Base-by-base conservation (phyloP, 768 basidiomycete species). In the Auriscalpium microsporum region DNA sequence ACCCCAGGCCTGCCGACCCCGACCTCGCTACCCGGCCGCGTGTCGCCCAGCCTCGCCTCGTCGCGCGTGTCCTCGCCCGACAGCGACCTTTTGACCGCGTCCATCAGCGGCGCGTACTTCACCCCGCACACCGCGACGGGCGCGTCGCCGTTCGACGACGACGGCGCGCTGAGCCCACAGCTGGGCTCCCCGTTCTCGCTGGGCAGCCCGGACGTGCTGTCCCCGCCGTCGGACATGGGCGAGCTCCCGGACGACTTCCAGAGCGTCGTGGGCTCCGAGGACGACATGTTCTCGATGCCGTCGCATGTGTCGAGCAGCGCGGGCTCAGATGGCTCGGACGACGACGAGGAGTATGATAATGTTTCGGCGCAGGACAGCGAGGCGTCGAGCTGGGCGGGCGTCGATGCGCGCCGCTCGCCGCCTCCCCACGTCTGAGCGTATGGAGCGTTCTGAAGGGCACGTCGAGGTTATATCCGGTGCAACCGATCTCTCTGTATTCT, bases 221-320 rank as follows among this genome's bases (percentile, higher is more conserved):
- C 48, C 14, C 45, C 51, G n/a, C 33, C 45, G 19, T 48, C 14
- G 16, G 21, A 21, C 11, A 21, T 11, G 9, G 54, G 21, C 19
- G 37, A 28, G 16, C 8, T 33, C 46, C 35, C 14, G 33, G 13
- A 28, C 19, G n/a, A 21, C 23, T 10, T 36, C 16, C 33, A 28
- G 13, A 28, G 35, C 17, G 45, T n/a, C 2, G 47, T 48, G 42
- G 48, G 42, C 33, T 40, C 49, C 21, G 58, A 56, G 36, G 40
- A 45, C 5, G 53, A 61, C 4, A 28, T 61, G 48, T 61, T 61
- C 38, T 59, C 60, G 19, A 45, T 59, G 46, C 52, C 48, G 17
- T 60, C 57, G 47, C 50, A 52, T 8, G 36, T 36, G n/a, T 54
- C 57, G 28, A 56, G 58, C 34, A 56, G 57, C 34, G 21, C 50